phyloP scores from a whole-genome alignment of 2,329 filamentous ascomycete genomes.

The Blastomyces gilchristii region DNA sequence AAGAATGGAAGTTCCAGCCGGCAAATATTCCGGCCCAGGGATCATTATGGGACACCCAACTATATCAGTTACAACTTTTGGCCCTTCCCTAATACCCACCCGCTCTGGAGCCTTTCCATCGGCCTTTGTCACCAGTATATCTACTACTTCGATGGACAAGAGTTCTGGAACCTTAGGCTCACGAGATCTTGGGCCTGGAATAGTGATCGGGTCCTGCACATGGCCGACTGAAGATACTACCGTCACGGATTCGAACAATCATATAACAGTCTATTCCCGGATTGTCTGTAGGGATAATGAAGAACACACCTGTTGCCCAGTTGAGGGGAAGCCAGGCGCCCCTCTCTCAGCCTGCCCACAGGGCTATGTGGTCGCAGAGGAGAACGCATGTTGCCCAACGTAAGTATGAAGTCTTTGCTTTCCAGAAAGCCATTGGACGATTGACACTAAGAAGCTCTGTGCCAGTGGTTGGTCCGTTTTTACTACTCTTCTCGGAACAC shows the following conservation, averaged over 20 bases:
- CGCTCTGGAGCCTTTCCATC: background rate
- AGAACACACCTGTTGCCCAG: conserved; percentile 16
- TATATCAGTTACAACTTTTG: background rate
- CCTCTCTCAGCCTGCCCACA: conserved; percentile 16
- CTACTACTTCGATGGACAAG: background rate
- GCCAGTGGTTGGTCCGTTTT: conserved; percentile 18
- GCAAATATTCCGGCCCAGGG: background rate
- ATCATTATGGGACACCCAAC: background rate
- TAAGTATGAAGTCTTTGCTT: conserved; percentile 9
- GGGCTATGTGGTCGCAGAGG: conserved; percentile 16
- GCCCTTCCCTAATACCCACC: background rate
- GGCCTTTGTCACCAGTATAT: background rate
- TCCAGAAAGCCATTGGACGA: background rate
- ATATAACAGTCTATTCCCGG: conserved; percentile 14
- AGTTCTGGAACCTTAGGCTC: background rate
- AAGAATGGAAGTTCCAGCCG: background rate
- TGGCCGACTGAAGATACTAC: conserved; percentile 12
- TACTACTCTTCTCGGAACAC: conserved; percentile 19
- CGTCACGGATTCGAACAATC: conserved; percentile 1
- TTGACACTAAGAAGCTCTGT: background rate
- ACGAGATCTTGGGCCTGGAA: background rate
- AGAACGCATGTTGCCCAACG: conserved; percentile 17
- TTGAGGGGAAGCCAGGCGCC: conserved; percentile 8
- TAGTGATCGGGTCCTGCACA: conserved; percentile 17
- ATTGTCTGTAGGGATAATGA: conserved; percentile 14